Evolutionary conservation across 345 rosid species (phyloP).

Genomic region (Murraya koenigii): DNA sequence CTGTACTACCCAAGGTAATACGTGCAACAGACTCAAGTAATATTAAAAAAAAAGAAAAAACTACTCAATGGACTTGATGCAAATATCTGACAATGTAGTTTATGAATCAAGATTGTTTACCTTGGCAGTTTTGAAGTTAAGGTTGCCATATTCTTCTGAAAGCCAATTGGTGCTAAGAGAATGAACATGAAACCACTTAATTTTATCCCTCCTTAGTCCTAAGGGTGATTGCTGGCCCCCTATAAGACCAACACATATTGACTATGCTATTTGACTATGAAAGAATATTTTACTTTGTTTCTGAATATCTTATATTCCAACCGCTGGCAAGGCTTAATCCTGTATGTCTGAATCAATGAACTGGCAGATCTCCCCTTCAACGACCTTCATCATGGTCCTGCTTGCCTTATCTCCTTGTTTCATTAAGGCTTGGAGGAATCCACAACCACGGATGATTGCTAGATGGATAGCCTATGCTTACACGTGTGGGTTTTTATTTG

Average conservation of each 20-base stretch:
- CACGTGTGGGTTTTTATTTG: slow-evolving; percentile 83
- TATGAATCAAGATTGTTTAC: not conserved
- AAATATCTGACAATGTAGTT: not conserved
- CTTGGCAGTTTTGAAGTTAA: too few species aligned
- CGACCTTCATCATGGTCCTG: slow-evolving; percentile 68
- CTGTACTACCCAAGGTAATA: slow-evolving; percentile 69
- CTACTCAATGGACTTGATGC: not conserved
- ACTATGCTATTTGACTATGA: not conserved
- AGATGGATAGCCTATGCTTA: slow-evolving; percentile 87
- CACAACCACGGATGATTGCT: slow-evolving; percentile 45
- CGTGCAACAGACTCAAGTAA: not conserved
- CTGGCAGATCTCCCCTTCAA: slow-evolving; percentile 66
- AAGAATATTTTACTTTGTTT: not conserved
- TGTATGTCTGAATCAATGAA: slow-evolving; percentile 1
- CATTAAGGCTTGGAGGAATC: slow-evolving; percentile 68
- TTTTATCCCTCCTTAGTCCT: too few species aligned
- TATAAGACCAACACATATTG: not conserved
- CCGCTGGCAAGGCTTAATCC: not conserved
- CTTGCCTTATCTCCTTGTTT: slow-evolving; percentile 78
- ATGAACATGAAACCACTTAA: too few species aligned
- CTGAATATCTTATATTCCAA: not conserved
- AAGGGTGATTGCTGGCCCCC: too few species aligned
- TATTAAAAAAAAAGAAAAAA: not conserved
- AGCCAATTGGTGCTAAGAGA: too few species aligned
- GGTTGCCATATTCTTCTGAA: too few species aligned